Base-by-base conservation (phyloP, 2,329 filamentous ascomycete species). In the Talaromyces sp. region DNA sequence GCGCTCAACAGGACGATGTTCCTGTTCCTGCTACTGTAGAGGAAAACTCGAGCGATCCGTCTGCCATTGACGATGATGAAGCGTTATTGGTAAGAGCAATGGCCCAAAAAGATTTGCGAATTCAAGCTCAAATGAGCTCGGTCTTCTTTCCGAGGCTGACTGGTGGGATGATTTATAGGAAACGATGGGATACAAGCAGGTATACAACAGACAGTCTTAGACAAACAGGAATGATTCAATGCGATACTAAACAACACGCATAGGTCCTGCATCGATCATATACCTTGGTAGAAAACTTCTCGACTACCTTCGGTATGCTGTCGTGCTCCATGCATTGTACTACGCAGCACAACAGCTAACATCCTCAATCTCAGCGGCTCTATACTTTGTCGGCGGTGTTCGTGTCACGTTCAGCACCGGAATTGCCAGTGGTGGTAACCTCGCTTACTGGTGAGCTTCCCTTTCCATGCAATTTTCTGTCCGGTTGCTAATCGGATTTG, bases 361-460 rank as follows among this genome's bases (percentile, higher is more conserved):
- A 6, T 15, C 25, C 33, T 36, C 33, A 37, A 52, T 43, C 31
- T n/a, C 25, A 84, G 82, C 83, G 61, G 83, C 83, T 1, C 72
- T 85, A 2, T 85, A 84, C 69, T 84, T 84, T 58, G 78, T 85
- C 45, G 83, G 83, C 31, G 83, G 80, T 59, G 80, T 84, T 39
- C 78, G 82, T 40, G 81, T 83, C 2, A 84, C 82, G 0, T 85
- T 83, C 65, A 83, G 80, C n/a, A 85, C 82, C 10, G 83, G 83
- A 61, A 83, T 85, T 37, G 81, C 80, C 25, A 82, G 82, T 17
- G 83, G 83, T 56, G 83, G 83, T 41, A 83, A 83, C 61, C 67
- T 84, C 51, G 83, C 83, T 7, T 85, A 85, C 65, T 85, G 82
- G 82, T 82, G 17, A 45, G 21, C 15, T 21, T 37, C 11, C 31